Evolutionary conservation across 2,329 filamentous ascomycete species (phyloP), one percentile per base, ranked within the genome.

Genomic region (Capronia americana): DNA sequence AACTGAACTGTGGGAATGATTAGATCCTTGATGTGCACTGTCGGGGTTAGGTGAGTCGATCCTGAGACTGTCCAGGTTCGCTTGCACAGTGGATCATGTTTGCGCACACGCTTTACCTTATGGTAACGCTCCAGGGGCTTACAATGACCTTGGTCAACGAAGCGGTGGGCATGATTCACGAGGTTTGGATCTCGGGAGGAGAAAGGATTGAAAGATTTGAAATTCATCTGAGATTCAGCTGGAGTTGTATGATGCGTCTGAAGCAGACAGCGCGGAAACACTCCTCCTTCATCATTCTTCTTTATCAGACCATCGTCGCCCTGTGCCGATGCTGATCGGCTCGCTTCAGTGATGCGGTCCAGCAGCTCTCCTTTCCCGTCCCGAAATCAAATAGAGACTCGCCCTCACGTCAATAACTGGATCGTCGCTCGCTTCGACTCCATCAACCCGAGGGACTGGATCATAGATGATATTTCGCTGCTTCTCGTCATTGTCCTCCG

Each of bases 391-490:
- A 77, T 88, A 88, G 38, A 87, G 72, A 34, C 80, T 83, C 10
- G 86, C 85, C 51, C 86, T 78, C 61, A 86, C 78, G 51, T 87
- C 84, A 67, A 88, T 71, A 68, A 88, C 73, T 46, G 86, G 85
- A 78, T 88, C 85, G 23, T 76, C 83, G 66, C 80, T 83, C 4
- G 80, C 69, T 72, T 85, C 84, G 24, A 87, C 75, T 0, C 85
- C 85, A 23, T 83, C 75, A 1, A 87, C 80, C 61, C 85, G 77
- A 4, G 86, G 85, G 57, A 87, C 80, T 1, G 85, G 85, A 76
- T 88, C 85, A 69, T 85, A 87, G 68, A 88, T 87, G 48, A 84
- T 77, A 34, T 77, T 75, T 76, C 86, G 83, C 76, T 85, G 81
- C 76, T 82, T 75, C 64, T 74, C 73, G 44, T 79, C 76, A n/a